A percentile compares a stretch with the other conserved stretches of the same genome.
These are phyloP conservation scores for Apiospora saccharicola DNA, from an alignment of 2,329 filamentous ascomycete genomes.

Conservation along the genomic window DNA sequence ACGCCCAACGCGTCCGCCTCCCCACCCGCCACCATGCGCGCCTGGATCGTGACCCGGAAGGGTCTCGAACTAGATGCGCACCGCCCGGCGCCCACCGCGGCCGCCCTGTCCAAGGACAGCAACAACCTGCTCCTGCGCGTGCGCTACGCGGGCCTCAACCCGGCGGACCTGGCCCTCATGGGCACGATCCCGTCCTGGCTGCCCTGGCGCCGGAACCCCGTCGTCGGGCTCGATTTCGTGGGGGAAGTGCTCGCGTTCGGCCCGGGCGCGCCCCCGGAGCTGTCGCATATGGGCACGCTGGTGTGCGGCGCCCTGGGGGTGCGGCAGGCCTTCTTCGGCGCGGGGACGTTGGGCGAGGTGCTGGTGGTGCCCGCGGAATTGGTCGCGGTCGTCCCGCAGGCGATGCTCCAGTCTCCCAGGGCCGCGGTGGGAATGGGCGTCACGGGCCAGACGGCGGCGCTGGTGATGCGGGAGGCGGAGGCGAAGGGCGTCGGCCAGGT, in stretches of 20 bases:
- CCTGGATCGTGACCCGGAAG: constrained; percentile 23
- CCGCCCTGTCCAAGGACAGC: not conserved
- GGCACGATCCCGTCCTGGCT: constrained; percentile 25
- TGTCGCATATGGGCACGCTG: constrained; percentile 19
- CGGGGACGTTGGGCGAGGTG: constrained; percentile 27
- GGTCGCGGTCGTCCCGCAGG: constrained; percentile 22
- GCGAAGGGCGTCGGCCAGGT: not conserved
- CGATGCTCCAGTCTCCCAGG: not conserved
- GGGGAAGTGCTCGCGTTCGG: constrained; percentile 24
- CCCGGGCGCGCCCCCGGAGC: not conserved
- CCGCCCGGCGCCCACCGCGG: constrained; percentile 19
- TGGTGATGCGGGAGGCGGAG: constrained; percentile 26
- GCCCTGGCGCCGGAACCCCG: constrained; percentile 26
- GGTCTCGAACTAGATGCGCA: constrained; percentile 24
- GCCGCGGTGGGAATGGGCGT: constrained; percentile 24
- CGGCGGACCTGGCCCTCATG: constrained; percentile 27
- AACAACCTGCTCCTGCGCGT: constrained; percentile 27
- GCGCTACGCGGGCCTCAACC: constrained; percentile 29
- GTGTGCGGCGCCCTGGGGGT: constrained; percentile 28
- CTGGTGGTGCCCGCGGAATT: constrained; percentile 24
- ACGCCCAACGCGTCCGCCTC: not conserved
- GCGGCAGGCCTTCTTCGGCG: constrained; percentile 24
- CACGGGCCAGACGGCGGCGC: constrained; percentile 27
- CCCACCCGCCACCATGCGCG: constrained; percentile 25
- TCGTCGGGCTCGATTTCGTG: constrained; percentile 28